A percentile compares a stretch with the other conserved stretches of the same genome.
Evolutionary conservation across 768 basidiomycete species (phyloP).

Genomic region (Leccinum variicolor): DNA sequence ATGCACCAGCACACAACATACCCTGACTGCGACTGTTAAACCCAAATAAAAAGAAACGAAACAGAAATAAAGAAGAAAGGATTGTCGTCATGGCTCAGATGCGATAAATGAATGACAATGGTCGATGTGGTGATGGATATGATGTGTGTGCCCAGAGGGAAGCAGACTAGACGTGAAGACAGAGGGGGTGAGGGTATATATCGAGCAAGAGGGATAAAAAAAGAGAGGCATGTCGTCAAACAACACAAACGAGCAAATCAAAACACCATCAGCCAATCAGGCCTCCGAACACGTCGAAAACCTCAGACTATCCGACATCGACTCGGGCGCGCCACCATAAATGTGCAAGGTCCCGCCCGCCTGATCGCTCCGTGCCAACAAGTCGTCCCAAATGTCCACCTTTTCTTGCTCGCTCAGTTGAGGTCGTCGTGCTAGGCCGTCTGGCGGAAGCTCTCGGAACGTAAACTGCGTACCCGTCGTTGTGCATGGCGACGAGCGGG

Average conservation of each 20-base stretch:
- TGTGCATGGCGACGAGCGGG: constrained; percentile 1
- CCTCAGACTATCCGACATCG: constrained; percentile 43
- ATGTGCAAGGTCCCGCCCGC: constrained; percentile 76
- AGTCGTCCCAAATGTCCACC: constrained; percentile 64
- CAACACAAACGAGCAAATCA: neutral
- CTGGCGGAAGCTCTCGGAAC: constrained; percentile 44
- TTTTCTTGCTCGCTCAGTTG: constrained; percentile 67
- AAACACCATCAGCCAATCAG: neutral
- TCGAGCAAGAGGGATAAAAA: neutral
- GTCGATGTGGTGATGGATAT: neutral
- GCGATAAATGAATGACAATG: neutral
- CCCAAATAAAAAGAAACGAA: neutral
- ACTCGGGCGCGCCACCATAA: constrained; percentile 26
- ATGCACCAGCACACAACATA: neutral
- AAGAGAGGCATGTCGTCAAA: neutral
- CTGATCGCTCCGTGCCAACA: constrained; percentile 59
- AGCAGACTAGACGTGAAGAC: neutral
- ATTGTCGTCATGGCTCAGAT: neutral
- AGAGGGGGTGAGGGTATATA: neutral
- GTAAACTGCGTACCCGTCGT: constrained; percentile 33
- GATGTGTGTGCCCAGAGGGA: neutral
- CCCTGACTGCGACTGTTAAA: too few relatives aligned
- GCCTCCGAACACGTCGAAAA: constrained; percentile 33
- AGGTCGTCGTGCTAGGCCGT: constrained; percentile 28
- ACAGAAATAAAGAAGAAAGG: neutral